Evolutionary conservation across 1,284 basidiomycete genomes (phyloP), one percentile per base, ranked within the genome.

Genomic region (Cryptococcus floricola): DNA sequence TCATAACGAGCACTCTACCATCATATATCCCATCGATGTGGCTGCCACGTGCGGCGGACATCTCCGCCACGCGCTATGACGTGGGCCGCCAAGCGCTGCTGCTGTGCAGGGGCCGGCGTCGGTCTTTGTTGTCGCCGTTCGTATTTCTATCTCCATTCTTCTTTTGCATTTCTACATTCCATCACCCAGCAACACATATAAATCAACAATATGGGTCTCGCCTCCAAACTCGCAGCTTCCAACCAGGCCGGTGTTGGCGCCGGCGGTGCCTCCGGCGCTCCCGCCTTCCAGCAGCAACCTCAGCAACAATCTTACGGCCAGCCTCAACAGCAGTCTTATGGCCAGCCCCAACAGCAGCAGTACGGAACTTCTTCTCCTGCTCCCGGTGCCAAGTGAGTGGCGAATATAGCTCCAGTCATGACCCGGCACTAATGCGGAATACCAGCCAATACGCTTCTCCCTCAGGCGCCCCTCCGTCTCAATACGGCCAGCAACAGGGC

Each of bases 181-280:
- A 10, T 23, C 23, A 23, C 23, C 23, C 23, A 23, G 23, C 23
- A 23, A 23, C 37, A 51, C 52, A 43, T 41, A n/a, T 6, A 37
- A 43, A 48, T 39, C 37, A 61, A 39, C 46, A 14, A 54, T 10
- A 71, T 71, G 69, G 69, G 69, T 59, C 63, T 71, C 51, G 69
- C 69, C 53, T 67, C 68, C 10, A 71, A 71, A 57, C 58, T 71
- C 42, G 66, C 66, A 50, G 66, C 68, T 13, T 63, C 69, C 39
- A 51, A 57, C 28, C 48, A 53, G 27, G 52, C 55, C 7, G 60
- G 61, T 23, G 66, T 58, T 12, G 60, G 55, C 14, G 52, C 57
- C 28, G 59, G 58, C n/a, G 55, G 38, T n/a, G 41, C 41, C 16
- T 27, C 23, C 45, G 23, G 44, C 23, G 19, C 44, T 9, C 19